Evolutionary conservation across 495 filamentous ascomycete species (phyloP).

Genomic region (Aspergillus hancockii): DNA sequence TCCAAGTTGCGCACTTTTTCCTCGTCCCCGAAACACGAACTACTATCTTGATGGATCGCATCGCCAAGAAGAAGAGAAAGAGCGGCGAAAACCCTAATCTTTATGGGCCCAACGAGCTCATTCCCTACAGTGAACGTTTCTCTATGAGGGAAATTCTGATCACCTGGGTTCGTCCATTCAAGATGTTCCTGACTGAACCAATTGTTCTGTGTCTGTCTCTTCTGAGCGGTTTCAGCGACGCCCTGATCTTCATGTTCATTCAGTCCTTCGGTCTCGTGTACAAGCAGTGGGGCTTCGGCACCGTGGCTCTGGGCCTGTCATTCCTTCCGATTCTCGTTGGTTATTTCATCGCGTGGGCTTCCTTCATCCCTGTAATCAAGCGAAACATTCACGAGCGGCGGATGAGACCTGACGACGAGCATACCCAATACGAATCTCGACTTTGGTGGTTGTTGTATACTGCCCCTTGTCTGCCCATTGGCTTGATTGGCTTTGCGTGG

Average conservation of each 20-base stretch:
- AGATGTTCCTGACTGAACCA: conserved; percentile 62
- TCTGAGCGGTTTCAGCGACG: conserved; percentile 63
- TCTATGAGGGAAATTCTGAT: conserved; percentile 54
- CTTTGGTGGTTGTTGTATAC: conserved; percentile 60
- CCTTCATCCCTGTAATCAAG: conserved; percentile 55
- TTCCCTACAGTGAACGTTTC: conserved; percentile 59
- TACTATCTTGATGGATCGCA: conserved; percentile 60
- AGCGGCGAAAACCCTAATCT: conserved; percentile 55
- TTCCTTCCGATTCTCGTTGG: conserved; percentile 62
- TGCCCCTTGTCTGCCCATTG: conserved; percentile 58
- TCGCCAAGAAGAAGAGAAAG: conserved; percentile 56
- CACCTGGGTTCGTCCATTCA: conserved; percentile 61
- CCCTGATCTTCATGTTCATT: conserved; percentile 68
- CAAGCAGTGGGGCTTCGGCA: conserved; percentile 57
- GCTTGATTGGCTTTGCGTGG: conserved; percentile 66
- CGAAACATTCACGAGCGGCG: conserved; percentile 51
- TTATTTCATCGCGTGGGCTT: conserved; percentile 58
- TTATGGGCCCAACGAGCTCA: conserved; percentile 65
- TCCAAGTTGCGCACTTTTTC: conserved; percentile 53
- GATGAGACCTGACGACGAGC: conserved; percentile 53
- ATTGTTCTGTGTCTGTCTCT: conserved; percentile 61
- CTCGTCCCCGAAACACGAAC: conserved; percentile 60
- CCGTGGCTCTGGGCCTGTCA: conserved; percentile 50
- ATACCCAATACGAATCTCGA: conserved; percentile 60
- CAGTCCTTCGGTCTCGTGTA: conserved; percentile 62